Evolutionary conservation across 495 filamentous ascomycete species (phyloP).

Genomic region (Penicillium diatomitis): DNA sequence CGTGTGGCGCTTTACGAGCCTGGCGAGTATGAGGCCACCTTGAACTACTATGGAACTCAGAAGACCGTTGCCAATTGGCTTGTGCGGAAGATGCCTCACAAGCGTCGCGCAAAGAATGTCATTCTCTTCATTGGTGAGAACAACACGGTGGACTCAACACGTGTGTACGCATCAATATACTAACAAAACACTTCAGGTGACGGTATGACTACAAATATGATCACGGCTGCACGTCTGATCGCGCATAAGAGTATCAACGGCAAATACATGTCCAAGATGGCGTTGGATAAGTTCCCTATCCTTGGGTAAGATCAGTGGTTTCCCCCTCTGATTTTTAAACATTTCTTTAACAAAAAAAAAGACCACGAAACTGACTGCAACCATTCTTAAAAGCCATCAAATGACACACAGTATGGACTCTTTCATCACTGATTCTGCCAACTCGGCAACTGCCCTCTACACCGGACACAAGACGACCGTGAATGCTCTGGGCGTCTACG

Average conservation of each 20-base stretch:
- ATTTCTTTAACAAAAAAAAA: no score
- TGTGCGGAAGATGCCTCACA: conserved; percentile 53
- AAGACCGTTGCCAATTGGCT: conserved; percentile 60
- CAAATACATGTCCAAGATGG: conserved; percentile 57
- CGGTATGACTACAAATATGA: conserved; percentile 77
- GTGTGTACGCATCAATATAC: no score
- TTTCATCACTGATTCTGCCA: conserved; percentile 72
- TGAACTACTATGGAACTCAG: conserved; percentile 56
- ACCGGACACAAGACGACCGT: conserved; percentile 66
- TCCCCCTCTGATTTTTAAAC: no score
- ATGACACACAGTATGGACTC: conserved; percentile 65
- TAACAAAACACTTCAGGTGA: conserved; percentile 21
- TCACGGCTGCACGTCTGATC: conserved; percentile 60
- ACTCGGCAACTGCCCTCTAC: conserved; percentile 66
- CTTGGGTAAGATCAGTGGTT: conserved; percentile 21
- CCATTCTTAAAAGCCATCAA: conserved; percentile 37
- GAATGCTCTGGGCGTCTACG: conserved; percentile 65
- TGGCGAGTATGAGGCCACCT: conserved; percentile 59
- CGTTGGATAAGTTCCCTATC: conserved; percentile 63
- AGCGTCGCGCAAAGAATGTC: conserved; percentile 67
- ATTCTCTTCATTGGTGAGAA: conserved; percentile 57
- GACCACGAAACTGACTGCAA: no score
- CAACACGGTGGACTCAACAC: no score
- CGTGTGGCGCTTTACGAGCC: conserved; percentile 58
- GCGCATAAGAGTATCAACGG: conserved; percentile 68